Evolutionary conservation across 257 asterid genomes (phyloP), one percentile per base, ranked within the genome.

Genomic region (Solanum virginianum): DNA sequence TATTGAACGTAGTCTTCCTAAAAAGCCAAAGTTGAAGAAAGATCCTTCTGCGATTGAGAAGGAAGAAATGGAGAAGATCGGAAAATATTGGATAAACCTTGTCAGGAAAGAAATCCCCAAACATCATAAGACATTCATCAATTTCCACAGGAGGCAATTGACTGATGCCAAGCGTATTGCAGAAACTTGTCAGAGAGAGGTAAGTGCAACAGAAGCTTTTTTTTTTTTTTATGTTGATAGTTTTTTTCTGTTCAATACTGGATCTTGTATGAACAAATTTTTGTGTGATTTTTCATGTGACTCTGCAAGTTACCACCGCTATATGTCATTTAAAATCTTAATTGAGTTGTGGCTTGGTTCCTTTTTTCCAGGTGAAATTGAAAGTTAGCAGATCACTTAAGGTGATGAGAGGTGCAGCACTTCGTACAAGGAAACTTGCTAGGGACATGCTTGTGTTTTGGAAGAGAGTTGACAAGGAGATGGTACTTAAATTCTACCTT

Each of bases 401-500:
- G 86, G 84, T 94, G 91, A 95, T 95, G 98, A 92, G 91, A 90
- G 94, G 97, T 88, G 97, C 98, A 85, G 93, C 93, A 51, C 81
- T 94, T 36, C 93, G 98, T 86, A 94, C 99, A 60, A 91, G 98
- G 91, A 95, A 91, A 91, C 87, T 97, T 91, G 96, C 98, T 10
- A 93, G 97, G 82, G 98, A 95, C 88, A 95, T 97, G 99, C 89
- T 97, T 51, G 95, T 94, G 39, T 92, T 92, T 86, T 97, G 99
- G 99, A 97, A 97, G 92, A 95, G 97, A 94, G 98, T 95, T 65
- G 99, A 97, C 89, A 95, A 95, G 89, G 98, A 97, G 97, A 97
- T 95, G 99, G 98, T 97, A 94, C 39, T 53, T 65, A 43, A 84
- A 79, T 88, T 82, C 49, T 84, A 29, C 59, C 18, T 70, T 83